Conservation (phyloP, 179 eudicot genomes). For the Patellifolia procumbens region DNA sequence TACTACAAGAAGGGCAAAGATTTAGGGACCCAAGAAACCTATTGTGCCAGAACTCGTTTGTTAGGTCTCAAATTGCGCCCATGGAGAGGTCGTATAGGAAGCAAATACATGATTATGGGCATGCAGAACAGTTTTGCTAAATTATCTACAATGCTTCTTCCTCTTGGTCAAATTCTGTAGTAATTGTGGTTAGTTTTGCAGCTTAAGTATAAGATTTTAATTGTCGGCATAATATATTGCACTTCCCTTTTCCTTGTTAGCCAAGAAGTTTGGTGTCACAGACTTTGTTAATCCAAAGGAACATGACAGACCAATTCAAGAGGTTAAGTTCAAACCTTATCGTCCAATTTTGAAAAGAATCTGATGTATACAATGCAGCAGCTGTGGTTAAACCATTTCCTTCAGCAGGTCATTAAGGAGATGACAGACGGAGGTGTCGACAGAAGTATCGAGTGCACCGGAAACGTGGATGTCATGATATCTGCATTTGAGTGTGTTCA, state of each 20-base stretch:
- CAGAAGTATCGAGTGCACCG: conserved; percentile 53
- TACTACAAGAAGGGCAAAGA: no score
- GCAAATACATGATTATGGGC: no score
- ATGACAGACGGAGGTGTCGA: conserved; percentile 57
- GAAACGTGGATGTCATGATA: conserved; percentile 51
- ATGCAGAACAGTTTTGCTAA: no score
- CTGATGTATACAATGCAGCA: neutral
- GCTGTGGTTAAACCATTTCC: neutral
- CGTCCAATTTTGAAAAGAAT: neutral
- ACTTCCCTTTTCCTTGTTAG: conserved; percentile 18
- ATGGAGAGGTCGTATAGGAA: no score
- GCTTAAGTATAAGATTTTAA: no score
- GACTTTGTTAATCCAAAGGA: conserved; percentile 53
- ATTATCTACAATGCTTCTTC: no score
- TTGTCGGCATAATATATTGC: no score
- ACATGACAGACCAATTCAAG: conserved; percentile 44
- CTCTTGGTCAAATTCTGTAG: no score
- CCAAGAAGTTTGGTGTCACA: conserved; percentile 56
- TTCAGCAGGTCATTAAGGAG: conserved; percentile 41
- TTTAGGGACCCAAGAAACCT: no score
- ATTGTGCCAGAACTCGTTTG: no score
- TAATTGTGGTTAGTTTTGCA: neutral
- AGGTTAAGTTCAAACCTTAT: conserved; percentile 21
- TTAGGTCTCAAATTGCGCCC: no score
- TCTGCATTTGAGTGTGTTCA: conserved; percentile 57